Base-by-base conservation (phyloP, 2,329 filamentous ascomycete genomes). In the Ceratocystis huliohia region DNA sequence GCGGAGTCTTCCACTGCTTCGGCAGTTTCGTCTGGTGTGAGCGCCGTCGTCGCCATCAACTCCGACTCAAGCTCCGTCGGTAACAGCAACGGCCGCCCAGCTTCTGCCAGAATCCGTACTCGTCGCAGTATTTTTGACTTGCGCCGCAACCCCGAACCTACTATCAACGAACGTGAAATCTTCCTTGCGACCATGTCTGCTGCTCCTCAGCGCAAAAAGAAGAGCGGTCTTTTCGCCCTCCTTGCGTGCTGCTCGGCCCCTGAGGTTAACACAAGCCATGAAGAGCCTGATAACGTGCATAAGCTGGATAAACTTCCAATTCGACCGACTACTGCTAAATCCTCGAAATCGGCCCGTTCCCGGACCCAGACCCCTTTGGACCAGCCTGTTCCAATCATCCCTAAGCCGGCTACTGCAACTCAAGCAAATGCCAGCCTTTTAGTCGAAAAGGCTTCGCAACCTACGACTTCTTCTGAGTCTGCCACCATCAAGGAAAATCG, bases 201-300 rank as follows among this genome's bases (percentile, higher is more conserved):
- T 67, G 81, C 80, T 72, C 48, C 65, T 2, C 78, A 78, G 74
- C 84, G 83, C 75, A 82, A 81, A 73, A 80, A 79, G 72, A 79
- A 76, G 65, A 78, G 80, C 67, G 80, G 81, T n/a, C 74, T 85
- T 59, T 74, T 85, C 45, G 78, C 82, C 28, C 80, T 89, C 65
- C 78, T 90, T 67, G 84, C 81, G 68, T 90, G 87, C 76, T 89
- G 87, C 74, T 80, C 79, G 66, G 80, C 84, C 50, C 84, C 85
- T 63, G 85, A 87, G 69, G 80, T 82, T 69, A 80, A 81, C 17
- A 81, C 83, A 69, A 73, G 75, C 5, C 80, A 83, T 61, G 80
- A 80, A 64, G 80, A 82, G 67, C 78, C 70, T 64, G 73, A 83
- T 67, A 80, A 83, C 48, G 77, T 84, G 44, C 84, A 81, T 73